Base-by-base conservation (phyloP, 2,329 filamentous ascomycete genomes). In the Aspergillus piperis region DNA sequence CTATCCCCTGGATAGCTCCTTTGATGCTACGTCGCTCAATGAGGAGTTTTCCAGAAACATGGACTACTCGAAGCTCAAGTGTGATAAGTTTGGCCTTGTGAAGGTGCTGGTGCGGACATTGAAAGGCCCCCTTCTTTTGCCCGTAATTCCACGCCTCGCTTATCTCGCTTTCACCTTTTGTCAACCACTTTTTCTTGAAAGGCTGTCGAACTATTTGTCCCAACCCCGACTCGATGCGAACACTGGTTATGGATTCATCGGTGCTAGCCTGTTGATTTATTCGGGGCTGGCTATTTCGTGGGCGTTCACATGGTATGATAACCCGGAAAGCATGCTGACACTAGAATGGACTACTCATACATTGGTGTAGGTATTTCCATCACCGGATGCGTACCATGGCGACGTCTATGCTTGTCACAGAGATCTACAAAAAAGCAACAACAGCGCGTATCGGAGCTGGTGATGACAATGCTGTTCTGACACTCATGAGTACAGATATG, bases 111-210 rank as follows among this genome's bases (percentile, higher is more conserved):
- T 56, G n/a, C 54, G 64, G 41, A 68, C 70, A 3, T 61, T 73
- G 10, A 65, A 58, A 36, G 60, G 64, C 8, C 66, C 66, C 11
- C 60, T 75, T 21, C 44, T 73, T 27, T 55, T 69, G 59, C 59
- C 68, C 17, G 56, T 68, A 58, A 21, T 62, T 57, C 65, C 71
- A 8, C 64, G 71, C 8, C 48, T 72, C 2, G 64, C 64, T 2
- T 27, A 69, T 4, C 36, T 72, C 25, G 71, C 62, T 6, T 72
- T 74, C 48, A 68, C 59, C 0, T 65, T 71, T 25, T 62, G 63
- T 53, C 75, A 70, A 57, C 68, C 65, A 4, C 64, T 69, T 27
- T 68, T 70, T 51, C 68, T 71, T 32, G 63, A 68, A 50, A 60
- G 50, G 1, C 58, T 73, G 7, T 42, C 71, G 39, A 64, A 25